phyloP scores from a whole-genome alignment of 2,329 filamentous ascomycete species.

The Cercospora beticola region DNA sequence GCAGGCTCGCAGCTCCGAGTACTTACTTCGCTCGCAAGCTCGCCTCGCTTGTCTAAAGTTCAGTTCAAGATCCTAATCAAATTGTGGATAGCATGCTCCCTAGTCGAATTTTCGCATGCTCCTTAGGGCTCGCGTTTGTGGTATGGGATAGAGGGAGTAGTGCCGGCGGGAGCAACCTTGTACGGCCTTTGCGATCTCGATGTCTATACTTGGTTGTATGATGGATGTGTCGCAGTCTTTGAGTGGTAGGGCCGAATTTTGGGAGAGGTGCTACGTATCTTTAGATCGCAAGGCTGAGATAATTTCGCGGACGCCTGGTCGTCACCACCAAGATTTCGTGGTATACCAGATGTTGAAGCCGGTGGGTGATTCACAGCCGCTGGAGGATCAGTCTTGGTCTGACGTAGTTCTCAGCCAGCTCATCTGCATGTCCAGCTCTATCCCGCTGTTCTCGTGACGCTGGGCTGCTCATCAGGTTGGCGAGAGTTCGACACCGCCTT shows the following conservation, averaged over 20 bases:
- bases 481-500: constrained; percentile 7
- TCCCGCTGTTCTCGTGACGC: constrained; percentile 2
- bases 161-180: not conserved
- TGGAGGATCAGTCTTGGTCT: not conserved
- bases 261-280: not conserved
- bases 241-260: not conserved
- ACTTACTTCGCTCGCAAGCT: no score
- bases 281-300: not conserved
- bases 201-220: not conserved
- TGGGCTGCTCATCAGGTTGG: not conserved
- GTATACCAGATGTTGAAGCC: not conserved
- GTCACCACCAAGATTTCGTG: not conserved
- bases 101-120: no score
- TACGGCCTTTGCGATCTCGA: not conserved
- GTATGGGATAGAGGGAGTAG: not conserved
- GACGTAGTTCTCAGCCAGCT: constrained; percentile 4
- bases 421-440: not conserved
- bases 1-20: no score
- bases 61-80: no score
- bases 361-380: not conserved
- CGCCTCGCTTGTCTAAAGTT: no score
- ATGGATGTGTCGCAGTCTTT: not conserved
- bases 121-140: no score
- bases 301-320: not conserved
- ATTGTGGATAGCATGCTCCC: no score